phyloP scores from a whole-genome alignment of 345 rosid species.

The Triadica sebifera region DNA sequence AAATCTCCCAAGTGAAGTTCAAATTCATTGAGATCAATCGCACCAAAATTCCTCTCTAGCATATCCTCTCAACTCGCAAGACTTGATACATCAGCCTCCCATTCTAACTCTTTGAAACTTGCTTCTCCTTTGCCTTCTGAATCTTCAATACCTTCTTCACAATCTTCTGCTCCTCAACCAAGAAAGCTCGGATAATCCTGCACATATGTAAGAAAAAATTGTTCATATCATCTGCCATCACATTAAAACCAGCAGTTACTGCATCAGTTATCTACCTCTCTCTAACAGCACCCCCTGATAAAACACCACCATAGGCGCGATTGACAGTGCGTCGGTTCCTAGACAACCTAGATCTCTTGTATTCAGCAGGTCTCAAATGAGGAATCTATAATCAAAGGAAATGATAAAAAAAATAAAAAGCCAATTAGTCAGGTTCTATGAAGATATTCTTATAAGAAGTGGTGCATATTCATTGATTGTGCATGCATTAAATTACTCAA shows the following conservation, averaged over 20 bases:
- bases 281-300: conserved; percentile 64
- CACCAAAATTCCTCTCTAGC: conserved; percentile 23
- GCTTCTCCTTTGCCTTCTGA: conserved; percentile 28
- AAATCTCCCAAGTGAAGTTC: conserved; percentile 15
- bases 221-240: neutral
- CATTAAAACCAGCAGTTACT: neutral
- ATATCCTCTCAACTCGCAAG: neutral
- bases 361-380: no score
- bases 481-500: neutral
- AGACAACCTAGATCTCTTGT: no score
- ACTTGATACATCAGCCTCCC: neutral
- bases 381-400: no score
- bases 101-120: conserved; percentile 26
- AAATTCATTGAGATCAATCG: conserved; percentile 16
- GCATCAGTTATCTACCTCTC: conserved; percentile 46
- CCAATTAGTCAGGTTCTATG: neutral
- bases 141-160: conserved; percentile 27
- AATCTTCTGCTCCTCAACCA: conserved; percentile 25
- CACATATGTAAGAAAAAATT: neutral
- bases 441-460: neutral
- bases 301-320: conserved; percentile 83
- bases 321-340: conserved; percentile 77
- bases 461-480: neutral
- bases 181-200: conserved; percentile 26
- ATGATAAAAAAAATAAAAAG: no score